Percentiles rank a stretch among this genome's conserved stretches.
Conservation (phyloP, 176 grass and related monocot genomes). For the Thalia dealbata region DNA sequence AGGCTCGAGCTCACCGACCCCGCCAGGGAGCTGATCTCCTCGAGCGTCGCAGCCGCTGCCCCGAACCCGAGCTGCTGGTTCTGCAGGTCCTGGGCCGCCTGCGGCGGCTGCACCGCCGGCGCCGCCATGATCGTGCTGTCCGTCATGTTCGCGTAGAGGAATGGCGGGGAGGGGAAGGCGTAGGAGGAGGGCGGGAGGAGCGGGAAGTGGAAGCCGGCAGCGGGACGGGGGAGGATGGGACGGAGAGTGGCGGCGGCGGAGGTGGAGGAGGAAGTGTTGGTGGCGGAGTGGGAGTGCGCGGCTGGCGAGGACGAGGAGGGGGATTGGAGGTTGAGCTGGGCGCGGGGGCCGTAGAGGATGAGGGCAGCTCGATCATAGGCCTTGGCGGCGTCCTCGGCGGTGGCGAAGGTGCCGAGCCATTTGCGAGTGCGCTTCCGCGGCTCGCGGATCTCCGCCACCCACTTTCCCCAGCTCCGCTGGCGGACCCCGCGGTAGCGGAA, state of each 20-base stretch:
- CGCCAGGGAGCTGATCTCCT: constrained; percentile 24
- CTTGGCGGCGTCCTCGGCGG: constrained; percentile 80
- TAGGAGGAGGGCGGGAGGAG: not conserved
- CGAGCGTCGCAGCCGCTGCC: constrained; percentile 2
- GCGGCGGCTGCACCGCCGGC: not conserved
- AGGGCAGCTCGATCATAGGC: constrained; percentile 85
- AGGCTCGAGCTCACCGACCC: constrained; percentile 25
- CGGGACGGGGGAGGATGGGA: constrained; percentile 22
- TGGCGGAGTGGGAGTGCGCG: not conserved
- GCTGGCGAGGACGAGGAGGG: not conserved
- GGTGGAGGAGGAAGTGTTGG: constrained; percentile 11
- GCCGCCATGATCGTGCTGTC: not conserved
- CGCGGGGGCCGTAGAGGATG: constrained; percentile 63
- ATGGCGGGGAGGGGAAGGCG: not conserved
- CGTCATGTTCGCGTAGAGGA: constrained; percentile 17
- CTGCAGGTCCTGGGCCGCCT: not conserved
- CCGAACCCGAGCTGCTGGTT: not conserved
- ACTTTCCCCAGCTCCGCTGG: constrained; percentile 19
- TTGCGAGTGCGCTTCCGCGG: constrained; percentile 30
- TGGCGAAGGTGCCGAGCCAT: constrained; percentile 70
- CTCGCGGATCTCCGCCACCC: constrained; percentile 22
- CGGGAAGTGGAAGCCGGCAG: constrained; percentile 14
- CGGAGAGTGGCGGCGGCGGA: constrained; percentile 25
- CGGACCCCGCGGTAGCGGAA: constrained; percentile 13
- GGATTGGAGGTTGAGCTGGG: constrained; percentile 72